Evolutionary conservation across 2,329 filamentous ascomycete species (phyloP), one percentile per base, ranked within the genome.

Genomic region (Phoma sp.): DNA sequence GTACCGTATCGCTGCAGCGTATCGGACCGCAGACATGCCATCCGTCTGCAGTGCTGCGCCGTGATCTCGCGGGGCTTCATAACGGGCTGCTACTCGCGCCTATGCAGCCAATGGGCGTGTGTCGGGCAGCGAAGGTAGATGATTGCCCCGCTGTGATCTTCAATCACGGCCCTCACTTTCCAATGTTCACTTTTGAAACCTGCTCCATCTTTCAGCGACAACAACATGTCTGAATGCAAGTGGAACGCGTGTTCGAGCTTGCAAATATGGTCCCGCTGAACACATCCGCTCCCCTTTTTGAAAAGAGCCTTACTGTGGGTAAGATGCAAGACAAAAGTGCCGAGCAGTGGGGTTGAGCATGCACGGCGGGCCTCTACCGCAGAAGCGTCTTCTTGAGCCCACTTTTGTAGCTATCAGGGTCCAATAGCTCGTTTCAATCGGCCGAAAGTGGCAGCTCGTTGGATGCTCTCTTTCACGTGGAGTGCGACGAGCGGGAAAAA

Each of bases 361-460:
- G 27, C n/a, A 41, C 29, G 25, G 48, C 48, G 48, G 48, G 36
- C 41, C 40, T 44, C 39, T 44, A 44, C 47, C 35, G 40, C 41
- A 44, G 27, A 39, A 51, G 47, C 40, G 47, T 51, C 18, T 40
- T 39, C 24, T 38, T 25, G 18, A 47, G 27, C 33, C 39, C 40
- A 49, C 40, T 27, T 38, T 36, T 29, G 18, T 13, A 18, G 13
- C 22, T 8, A 18, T 54, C 51, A 54, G 51, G 51, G 51, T 54
- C 51, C 51, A 48, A 48, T 48, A 54, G 51, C 40, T 48, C 30
- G 52, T 49, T 55, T 55, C 52, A 55, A 7, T n/a, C 5, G 36
- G 30, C 46, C 46, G n/a, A 41, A 30, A 41, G 3, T 3, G 45
- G 51, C 39, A 11, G n/a, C 10, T 38, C 33, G 22, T 44, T 27